These are phyloP conservation scores for Moesziomyces parantarcticus DNA, from an alignment of 1,284 basidiomycete species.

Conservation along the genomic window DNA sequence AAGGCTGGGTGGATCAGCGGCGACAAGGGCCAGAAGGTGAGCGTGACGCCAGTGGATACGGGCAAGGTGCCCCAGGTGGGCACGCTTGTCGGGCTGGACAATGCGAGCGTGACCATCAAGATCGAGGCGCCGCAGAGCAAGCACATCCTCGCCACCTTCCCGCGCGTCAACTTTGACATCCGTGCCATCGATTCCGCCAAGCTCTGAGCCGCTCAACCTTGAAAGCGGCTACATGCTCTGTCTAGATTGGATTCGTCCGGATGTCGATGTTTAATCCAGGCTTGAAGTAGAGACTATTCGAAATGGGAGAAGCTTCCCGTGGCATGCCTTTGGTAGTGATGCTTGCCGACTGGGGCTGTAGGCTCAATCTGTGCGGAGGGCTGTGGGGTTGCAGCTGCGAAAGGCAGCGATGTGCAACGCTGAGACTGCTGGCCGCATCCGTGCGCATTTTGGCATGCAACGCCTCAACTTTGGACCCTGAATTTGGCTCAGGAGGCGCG, in stretches of 20 bases:
- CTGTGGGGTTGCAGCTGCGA: too few species aligned
- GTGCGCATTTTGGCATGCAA: not conserved
- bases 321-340: too few species aligned
- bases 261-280: too few species aligned
- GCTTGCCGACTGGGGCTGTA: too few species aligned
- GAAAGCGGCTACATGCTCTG: not conserved
- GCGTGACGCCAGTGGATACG: slow-evolving; percentile 40
- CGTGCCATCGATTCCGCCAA: slow-evolving; percentile 27
- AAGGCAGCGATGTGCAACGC: too few species aligned
- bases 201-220: slow-evolving; percentile 12
- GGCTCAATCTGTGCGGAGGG: too few species aligned
- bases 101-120: slow-evolving; percentile 25
- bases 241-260: not conserved
- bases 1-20: slow-evolving; percentile 43
- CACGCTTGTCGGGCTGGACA: slow-evolving; percentile 21
- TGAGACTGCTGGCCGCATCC: too few species aligned
- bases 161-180: slow-evolving; percentile 43
- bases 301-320: too few species aligned
- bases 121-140: slow-evolving; percentile 17
- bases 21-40: slow-evolving; percentile 34
- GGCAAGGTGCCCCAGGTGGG: slow-evolving; percentile 45
- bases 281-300: too few species aligned
- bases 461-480: slow-evolving; percentile 5
- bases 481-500: not conserved
- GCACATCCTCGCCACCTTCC: slow-evolving; percentile 35